Percentiles rank a stretch among this genome's conserved stretches.
These are phyloP conservation scores for Metschnikowia borealis DNA, from an alignment of 805 yeast genomes.

Conservation along the genomic window DNA sequence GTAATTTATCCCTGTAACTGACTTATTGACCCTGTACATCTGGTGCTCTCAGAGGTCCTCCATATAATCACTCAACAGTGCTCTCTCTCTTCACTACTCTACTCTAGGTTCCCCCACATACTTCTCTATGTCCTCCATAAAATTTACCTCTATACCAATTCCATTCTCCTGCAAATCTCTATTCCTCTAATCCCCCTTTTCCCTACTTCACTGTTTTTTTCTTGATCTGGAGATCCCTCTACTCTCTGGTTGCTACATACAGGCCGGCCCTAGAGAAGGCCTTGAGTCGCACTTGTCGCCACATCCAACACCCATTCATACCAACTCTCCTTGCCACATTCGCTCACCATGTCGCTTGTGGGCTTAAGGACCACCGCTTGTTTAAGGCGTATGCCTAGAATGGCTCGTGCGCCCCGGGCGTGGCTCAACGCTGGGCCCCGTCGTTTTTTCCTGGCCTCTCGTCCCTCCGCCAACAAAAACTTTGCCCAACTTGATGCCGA, in stretches of 20 bases:
- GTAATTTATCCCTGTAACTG: too few species aligned
- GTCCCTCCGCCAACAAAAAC: not conserved
- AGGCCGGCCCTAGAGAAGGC: not conserved
- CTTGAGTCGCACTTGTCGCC: conserved; percentile 1
- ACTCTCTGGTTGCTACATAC: not conserved
- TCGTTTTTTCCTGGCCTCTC: not conserved
- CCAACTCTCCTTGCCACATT: not conserved
- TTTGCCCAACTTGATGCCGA: conserved; percentile 1
- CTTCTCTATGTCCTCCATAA: too few species aligned
- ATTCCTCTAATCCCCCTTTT: too few species aligned
- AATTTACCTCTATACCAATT: too few species aligned
- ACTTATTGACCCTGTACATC: too few species aligned
- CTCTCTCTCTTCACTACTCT: too few species aligned
- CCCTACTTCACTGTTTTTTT: not conserved
- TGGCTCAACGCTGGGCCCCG: not conserved
- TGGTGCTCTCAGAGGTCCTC: too few species aligned
- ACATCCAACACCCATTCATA: not conserved
- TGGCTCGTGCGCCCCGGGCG: not conserved
- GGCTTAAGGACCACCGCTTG: conserved; percentile 1
- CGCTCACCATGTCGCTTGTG: conserved; percentile 3
- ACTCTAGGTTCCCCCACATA: too few species aligned
- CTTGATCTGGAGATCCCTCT: not conserved
- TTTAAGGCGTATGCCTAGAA: conserved; percentile 1
- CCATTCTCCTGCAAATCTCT: too few species aligned
- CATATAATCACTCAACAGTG: too few species aligned